Percentiles rank a stretch among this genome's conserved stretches.
Evolutionary conservation across 495 filamentous ascomycete genomes (phyloP).

Genomic region (Diplogelasinospora grovesii): DNA sequence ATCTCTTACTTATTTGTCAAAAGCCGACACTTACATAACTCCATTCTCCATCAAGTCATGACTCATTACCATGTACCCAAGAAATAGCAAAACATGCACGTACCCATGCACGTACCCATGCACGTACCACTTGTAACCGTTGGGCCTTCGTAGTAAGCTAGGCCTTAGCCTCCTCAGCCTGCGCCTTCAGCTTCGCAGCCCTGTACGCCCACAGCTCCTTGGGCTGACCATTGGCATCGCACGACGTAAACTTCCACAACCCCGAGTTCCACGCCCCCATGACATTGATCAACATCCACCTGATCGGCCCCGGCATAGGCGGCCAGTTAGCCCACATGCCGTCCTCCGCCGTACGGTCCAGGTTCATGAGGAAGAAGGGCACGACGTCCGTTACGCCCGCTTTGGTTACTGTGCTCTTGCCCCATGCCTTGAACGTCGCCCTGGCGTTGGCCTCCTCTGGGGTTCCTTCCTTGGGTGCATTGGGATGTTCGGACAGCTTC

Average conservation of each 20-base stretch:
- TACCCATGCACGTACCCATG: too few species aligned
- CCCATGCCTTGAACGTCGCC: slow-evolving; percentile 38
- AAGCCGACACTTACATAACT: too few species aligned
- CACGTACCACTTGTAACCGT: slow-evolving; percentile 7
- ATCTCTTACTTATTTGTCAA: too few species aligned
- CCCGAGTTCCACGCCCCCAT: slow-evolving; percentile 36
- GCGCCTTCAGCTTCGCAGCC: slow-evolving; percentile 14
- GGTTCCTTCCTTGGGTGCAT: slow-evolving; percentile 36
- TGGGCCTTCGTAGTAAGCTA: slow-evolving; percentile 26
- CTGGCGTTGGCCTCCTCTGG: slow-evolving; percentile 21
- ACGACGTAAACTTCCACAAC: slow-evolving; percentile 51
- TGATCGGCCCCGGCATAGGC: slow-evolving; percentile 41
- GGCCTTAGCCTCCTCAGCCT: slow-evolving; percentile 2
- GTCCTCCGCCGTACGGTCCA: slow-evolving; percentile 48
- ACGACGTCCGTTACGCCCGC: slow-evolving; percentile 44
- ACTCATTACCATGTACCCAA: too few species aligned
- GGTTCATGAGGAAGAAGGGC: slow-evolving; percentile 52
- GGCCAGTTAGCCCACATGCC: slow-evolving; percentile 47
- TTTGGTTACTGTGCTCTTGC: slow-evolving; percentile 45
- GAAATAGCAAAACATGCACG: neutral
- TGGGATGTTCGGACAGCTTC: slow-evolving; percentile 36
- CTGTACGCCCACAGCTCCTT: slow-evolving; percentile 35
- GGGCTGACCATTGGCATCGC: slow-evolving; percentile 32
- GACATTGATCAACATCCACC: slow-evolving; percentile 41
- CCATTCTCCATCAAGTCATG: too few species aligned